Base-by-base conservation (phyloP, 2,329 filamentous ascomycete species). In the Aureobasidium namibiae region DNA sequence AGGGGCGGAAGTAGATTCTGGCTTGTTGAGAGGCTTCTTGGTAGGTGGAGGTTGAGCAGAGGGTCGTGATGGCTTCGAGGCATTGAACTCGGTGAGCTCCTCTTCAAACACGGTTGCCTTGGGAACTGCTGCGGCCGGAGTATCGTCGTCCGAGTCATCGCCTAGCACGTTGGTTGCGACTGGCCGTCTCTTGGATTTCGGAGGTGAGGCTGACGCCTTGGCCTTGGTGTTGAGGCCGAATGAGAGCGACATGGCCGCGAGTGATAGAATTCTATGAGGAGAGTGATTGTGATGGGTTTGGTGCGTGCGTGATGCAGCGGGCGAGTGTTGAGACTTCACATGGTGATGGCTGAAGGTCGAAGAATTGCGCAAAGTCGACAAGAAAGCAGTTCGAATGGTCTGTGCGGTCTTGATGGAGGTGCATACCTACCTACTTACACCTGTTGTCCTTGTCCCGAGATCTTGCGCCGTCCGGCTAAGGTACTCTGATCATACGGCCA, bases 81-180 rank as follows among this genome's bases (percentile, higher is more conserved):
- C 75, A 64, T 85, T 85, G 61, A 77, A 70, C 39, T 70, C 73
- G 53, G 77, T 82, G 65, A 89, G 85, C 49, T 81, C 77, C 64
- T 86, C 80, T 23, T 76, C 76, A 18, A 72, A 72, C 13, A 68
- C 70, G 38, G 70, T 69, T 18, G 59, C 59, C 29, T 64, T 60
- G 42, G 66, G 66, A 58, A 68, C 67, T 31, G 68, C 71, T 57
- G 68, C 68, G 21, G 82, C 76, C 62, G 84, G 84, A 1, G 79
- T 81, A 62, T 80, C 80, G 62, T 80, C 81, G 16, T 72, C 74
- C 62, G 82, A 82, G 64, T 88, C 84, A 62, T 83, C 77, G 1
- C 80, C 84, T 16, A 54, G 48, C 23, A 39, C 49, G 18, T 60
- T n/a, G 65, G 31, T 68, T 60, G 24, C 66, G 65, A 24, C 62